phyloP scores from a whole-genome alignment of 2,329 filamentous ascomycete genomes.

The Colletotrichum sp. region DNA sequence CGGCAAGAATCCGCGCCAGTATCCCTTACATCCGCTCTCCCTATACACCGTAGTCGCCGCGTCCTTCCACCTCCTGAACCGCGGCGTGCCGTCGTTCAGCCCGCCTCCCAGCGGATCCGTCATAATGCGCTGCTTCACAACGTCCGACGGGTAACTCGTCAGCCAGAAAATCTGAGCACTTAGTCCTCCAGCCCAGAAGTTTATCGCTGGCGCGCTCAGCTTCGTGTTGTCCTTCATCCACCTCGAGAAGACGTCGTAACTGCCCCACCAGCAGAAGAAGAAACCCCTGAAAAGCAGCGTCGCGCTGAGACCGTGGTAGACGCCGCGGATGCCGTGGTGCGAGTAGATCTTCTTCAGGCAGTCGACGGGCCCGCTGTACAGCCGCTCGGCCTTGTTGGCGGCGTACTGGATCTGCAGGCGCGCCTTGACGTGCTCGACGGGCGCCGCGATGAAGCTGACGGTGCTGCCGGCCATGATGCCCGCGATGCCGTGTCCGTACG shows the following conservation, averaged over 20 bases:
- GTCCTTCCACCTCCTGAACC: conserved; percentile 78
- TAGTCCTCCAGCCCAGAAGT: conserved; percentile 96
- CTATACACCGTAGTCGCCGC: conserved; percentile 79
- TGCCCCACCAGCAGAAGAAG: conserved; percentile 99
- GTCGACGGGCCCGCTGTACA: conserved; percentile 89
- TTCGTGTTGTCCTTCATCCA: conserved; percentile 69
- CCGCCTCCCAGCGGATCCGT: conserved; percentile 83
- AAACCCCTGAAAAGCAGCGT: conserved; percentile 89
- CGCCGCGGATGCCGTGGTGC: conserved; percentile 76
- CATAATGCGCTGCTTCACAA: conserved; percentile 97
- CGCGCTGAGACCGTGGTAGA: conserved; percentile 86
- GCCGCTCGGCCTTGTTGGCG: conserved; percentile 74
- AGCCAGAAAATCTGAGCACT: conserved; percentile 96
- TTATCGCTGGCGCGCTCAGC: conserved; percentile 79
- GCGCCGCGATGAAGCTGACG: conserved; percentile 90
- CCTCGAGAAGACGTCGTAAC: conserved; percentile 84
- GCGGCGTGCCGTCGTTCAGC: conserved; percentile 69
- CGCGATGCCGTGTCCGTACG: conserved; percentile 84
- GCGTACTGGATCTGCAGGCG: conserved; percentile 94
- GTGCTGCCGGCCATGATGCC: conserved; percentile 88
- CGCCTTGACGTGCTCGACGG: conserved; percentile 94
- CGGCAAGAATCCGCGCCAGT: conserved; percentile 92
- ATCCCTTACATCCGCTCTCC: conserved; percentile 79
- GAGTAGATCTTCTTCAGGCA: conserved; percentile 73
- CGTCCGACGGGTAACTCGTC: conserved; percentile 88